Base-by-base conservation (phyloP, 75 land plant species). In the Azolla pinnata region DNA sequence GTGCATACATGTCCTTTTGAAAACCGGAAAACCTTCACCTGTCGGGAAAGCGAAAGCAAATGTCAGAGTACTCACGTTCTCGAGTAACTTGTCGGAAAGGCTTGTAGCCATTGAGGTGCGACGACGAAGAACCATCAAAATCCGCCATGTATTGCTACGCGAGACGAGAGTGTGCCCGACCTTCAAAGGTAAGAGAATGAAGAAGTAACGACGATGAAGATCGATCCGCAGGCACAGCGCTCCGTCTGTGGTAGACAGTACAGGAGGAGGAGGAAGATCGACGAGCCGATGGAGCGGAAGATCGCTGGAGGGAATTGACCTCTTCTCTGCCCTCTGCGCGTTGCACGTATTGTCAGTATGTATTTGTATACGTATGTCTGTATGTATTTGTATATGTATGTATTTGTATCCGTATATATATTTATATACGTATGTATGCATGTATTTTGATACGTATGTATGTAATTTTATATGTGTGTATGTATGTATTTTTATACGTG, bases 31-130 rank as follows among this genome's bases (percentile, higher is more conserved):
- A n/a, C n/a, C n/a, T n/a, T n/a, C n/a, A n/a, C n/a, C n/a, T n/a
- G n/a, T n/a, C n/a, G 60, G 8, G 28, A 12, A 49, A 63, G 23
- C 18, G 24, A 47, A 32, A 63, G 24, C 5, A 23, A 51, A 50
- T 16, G 25, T 2, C n/a, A 28, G 59, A 51, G 17, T 1, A 67
- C 62, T 29, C 54, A 73, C 76, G 65, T 2, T 73, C 71, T 29
- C 71, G 64, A 51, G 60, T 74, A 54, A 76, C 71, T 62, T 83
- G 87, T 31, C 75, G 67, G 69, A 83, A 80, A 23, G 60, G 61
- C 47, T 72, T 75, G 76, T 78, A 72, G 17, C 79, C n/a, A n/a
- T n/a, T n/a, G n/a, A n/a, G n/a, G n/a, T n/a, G n/a, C n/a, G n/a
- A n/a, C n/a, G n/a, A n/a, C n/a, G n/a, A n/a, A n/a, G n/a, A n/a